Evolutionary conservation across 768 basidiomycete genomes (phyloP), one percentile per base, ranked within the genome.

Genomic region (Atractiella rhizophila): DNA sequence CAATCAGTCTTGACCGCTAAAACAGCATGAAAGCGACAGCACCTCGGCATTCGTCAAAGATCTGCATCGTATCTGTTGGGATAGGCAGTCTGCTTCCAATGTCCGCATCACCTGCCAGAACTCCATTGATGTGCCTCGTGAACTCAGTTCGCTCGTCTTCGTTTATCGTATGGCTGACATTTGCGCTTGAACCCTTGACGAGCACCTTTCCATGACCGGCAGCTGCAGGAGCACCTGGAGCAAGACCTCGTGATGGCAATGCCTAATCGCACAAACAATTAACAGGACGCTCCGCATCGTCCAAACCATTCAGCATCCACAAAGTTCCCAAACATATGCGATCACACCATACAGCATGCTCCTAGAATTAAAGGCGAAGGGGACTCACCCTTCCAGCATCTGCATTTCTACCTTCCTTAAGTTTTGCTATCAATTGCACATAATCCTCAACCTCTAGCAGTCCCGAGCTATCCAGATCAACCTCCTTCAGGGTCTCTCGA

Each of bases 361-460:
- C n/a, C n/a, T n/a, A n/a, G n/a, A n/a, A n/a, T n/a, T n/a, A n/a
- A n/a, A n/a, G n/a, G 23, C 37, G 25, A 4, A 32, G 27, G 33
- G 42, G 42, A 8, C 37, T 28, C 24, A 19, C 25, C 18, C 23
- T 25, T 10, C 12, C 13, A 15, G 18, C 43, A 18, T 34, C 28
- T n/a, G n/a, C n/a, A n/a, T n/a, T n/a, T n/a, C 19, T 16, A 5
- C 52, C 49, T 1, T 40, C 40, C 60, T 50, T 57, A 61, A 85
- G 68, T 59, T 83, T 86, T 47, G 73, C 74, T 49, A 79, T 76
- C 46, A 86, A 68, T 70, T 96, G 88, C 33, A 96, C 86, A 76
- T 82, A 98, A 56, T 96, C 91, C 51, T 96, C 91, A 44, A 96
- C 63, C 59, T 94, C 91, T 44, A 98, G 74, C 59, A 83, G 81